Evolutionary conservation across 2,329 filamentous ascomycete genomes (phyloP), one percentile per base, ranked within the genome.

Genomic region (Harringtonia lauricola): DNA sequence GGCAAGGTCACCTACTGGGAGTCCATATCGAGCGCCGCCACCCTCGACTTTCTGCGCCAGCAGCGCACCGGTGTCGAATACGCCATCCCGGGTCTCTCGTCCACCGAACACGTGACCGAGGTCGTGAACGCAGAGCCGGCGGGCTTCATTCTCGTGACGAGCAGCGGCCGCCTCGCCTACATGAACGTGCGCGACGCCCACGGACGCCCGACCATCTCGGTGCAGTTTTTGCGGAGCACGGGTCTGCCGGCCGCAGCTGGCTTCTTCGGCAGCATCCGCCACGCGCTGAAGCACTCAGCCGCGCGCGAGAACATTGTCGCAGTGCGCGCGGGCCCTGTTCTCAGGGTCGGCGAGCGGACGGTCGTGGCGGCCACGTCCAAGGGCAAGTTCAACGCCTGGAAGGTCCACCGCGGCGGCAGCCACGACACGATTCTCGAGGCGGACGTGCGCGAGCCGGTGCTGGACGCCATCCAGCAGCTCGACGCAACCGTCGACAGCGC

Each of bases 1-100:
- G 92, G 92, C 42, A 89, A 82, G 60, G 79, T 96, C 42, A 81
- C 86, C 36, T 96, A 92, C 61, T 96, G 92, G 88, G 92, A 96
- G 59, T 94, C 87, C 33, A 85, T 96, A 50, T 88, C 90, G 44
- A 88, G 81, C 60, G 88, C 87, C 10, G 85, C 88, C 33, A 87
- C 86, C 1, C 72, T 94, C 44, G 86, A 85, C 49, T 76, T 94
- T 34, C 85, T 90, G 55, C 82, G 84, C 51, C 83, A 94, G 58
- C 84, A 86, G 55, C 80, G 84, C 51, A 82, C 80, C 51, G 86
- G 86, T 15, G 77, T 94, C 15, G 86, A 94, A 55, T 79, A 85
- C 37, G 67, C 68, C 3, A 78, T 95, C 49, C 70, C 76, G 3
- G 83, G 83, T 48, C 72, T 95, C 63, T 78, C 82, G 43, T 84